These are phyloP conservation scores for Pythium aristosporum DNA, from an alignment of 352 stramenopile species.

Conservation along the genomic window DNA sequence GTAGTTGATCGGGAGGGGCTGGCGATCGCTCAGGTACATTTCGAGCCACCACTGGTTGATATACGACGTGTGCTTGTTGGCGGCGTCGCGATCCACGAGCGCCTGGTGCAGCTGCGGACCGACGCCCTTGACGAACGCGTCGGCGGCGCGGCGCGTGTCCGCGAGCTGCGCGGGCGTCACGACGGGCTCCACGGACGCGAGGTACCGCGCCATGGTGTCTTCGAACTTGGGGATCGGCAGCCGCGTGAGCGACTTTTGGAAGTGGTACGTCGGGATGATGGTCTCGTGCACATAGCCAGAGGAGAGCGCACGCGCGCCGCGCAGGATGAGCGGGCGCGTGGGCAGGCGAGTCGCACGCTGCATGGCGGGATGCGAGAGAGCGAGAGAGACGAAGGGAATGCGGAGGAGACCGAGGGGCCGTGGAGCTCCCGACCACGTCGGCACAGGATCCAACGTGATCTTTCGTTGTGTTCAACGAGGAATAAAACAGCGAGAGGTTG, in stretches of 20 bases:
- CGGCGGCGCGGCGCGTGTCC: slow-evolving; percentile 53
- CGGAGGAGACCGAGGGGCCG: background rate
- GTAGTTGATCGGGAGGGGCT: slow-evolving; percentile 89
- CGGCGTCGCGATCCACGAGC: slow-evolving; percentile 73
- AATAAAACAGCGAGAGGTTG: slow-evolving; percentile 8
- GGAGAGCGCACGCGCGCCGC: slow-evolving; percentile 24
- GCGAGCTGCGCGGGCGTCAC: slow-evolving; percentile 52
- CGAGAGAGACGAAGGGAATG: slow-evolving; percentile 6
- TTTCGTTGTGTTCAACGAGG: slow-evolving; percentile 21
- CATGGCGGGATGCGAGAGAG: slow-evolving; percentile 18
- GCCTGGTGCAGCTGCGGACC: slow-evolving; percentile 70
- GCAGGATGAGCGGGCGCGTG: slow-evolving; percentile 8
- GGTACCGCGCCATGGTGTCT: slow-evolving; percentile 77
- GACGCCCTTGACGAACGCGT: slow-evolving; percentile 53
- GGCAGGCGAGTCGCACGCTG: slow-evolving; percentile 27
- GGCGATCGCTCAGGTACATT: slow-evolving; percentile 89
- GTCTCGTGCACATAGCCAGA: slow-evolving; percentile 82
- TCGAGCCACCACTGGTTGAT: slow-evolving; percentile 93
- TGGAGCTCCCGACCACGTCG: slow-evolving; percentile 24
- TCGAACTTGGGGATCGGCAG: slow-evolving; percentile 88
- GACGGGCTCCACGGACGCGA: slow-evolving; percentile 75
- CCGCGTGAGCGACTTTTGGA: slow-evolving; percentile 82
- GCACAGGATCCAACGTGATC: slow-evolving; percentile 36
- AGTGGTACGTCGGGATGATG: slow-evolving; percentile 86
- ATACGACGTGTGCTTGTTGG: slow-evolving; percentile 87